Base-by-base conservation (phyloP, 306 rosid genomes). In the Casuarina glauca region DNA sequence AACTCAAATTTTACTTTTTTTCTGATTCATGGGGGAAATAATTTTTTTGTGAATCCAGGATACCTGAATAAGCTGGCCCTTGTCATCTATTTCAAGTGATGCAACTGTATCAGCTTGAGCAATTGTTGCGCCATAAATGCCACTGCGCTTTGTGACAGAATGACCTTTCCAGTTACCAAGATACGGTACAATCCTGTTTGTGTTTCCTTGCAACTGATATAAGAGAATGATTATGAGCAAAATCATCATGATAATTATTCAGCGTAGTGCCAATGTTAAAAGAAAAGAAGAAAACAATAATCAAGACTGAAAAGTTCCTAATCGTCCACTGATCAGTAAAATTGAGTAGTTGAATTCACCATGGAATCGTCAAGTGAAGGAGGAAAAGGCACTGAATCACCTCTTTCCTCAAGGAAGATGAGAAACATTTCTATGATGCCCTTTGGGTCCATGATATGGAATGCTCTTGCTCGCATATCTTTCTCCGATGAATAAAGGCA, bases 131-230 rank as follows among this genome's bases (percentile, higher is more conserved):
- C 99, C 99, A 84, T 95, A 95, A 16, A 93, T 97, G 53, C 99
- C 99, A 74, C 99, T 95, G 48, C 99, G 86, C 70, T 93, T 95
- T 39, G 99, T 95, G 61, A 86, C 42, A 8, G 97, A 95, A 62
- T 75, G 90, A 19, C 99, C 99, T 81, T 88, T 91, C 99, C 99
- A 95, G 75, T 84, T 83, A 35, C 99, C 99, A 64, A 95, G 94
- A 88, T 91, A 95, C 12, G 97, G 94, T 32, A 70, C 36, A 82
- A 93, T 81, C 89, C 93, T 86, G 78, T 83, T 76, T 63, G 82
- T 48, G 72, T 69, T 55, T n/a, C 70, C 84, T 88, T 80, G 85
- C 68, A 52, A 48, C 60, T 72, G 63, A 42, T 45, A 46, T 74
- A 76, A 41, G 70, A 66, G 8, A 64, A 38, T 16, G 9, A 9